A percentile compares a stretch with the other conserved stretches of the same genome.
Evolutionary conservation across 495 filamentous ascomycete species (phyloP).

Genomic region (Lineolata rhizophorae): DNA sequence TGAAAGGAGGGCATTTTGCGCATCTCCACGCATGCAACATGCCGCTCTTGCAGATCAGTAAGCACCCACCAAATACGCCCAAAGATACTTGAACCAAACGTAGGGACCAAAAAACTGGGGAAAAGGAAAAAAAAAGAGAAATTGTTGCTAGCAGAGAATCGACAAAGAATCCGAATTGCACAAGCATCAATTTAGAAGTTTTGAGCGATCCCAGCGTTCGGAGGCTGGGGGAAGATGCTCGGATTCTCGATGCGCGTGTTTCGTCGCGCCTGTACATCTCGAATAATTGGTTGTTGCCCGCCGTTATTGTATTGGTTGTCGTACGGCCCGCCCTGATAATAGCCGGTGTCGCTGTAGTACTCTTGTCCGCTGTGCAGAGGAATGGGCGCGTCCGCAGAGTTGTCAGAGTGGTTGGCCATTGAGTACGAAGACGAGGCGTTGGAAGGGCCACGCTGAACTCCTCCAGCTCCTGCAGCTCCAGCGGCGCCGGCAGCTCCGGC

Average conservation of each 20-base stretch:
- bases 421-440: constrained; percentile 97
- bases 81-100: too few species aligned
- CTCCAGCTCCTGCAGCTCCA: too few species aligned
- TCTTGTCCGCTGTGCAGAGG: constrained; percentile 27
- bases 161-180: too few species aligned
- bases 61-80: too few species aligned
- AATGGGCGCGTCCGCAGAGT: constrained; percentile 50
- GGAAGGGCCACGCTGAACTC: constrained; percentile 73
- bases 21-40: too few species aligned
- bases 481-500: constrained; percentile 41
- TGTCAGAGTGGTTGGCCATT: constrained; percentile 57
- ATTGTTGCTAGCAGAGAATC: too few species aligned
- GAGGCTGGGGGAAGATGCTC: constrained; percentile 64
- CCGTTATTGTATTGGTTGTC: constrained; percentile 17
- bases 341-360: constrained; percentile 29
- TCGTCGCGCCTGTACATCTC: constrained; percentile 76
- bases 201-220: constrained; percentile 87
- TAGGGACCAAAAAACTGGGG: too few species aligned
- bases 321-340: constrained; percentile 32
- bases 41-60: too few species aligned
- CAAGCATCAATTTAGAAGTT: constrained; percentile 48
- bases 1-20: too few species aligned
- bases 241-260: constrained; percentile 91
- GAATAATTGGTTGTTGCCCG: constrained; percentile 53
- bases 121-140: too few species aligned